Evolutionary conservation across 345 rosid genomes (phyloP).

Genomic region (Toxicodendron radicans): DNA sequence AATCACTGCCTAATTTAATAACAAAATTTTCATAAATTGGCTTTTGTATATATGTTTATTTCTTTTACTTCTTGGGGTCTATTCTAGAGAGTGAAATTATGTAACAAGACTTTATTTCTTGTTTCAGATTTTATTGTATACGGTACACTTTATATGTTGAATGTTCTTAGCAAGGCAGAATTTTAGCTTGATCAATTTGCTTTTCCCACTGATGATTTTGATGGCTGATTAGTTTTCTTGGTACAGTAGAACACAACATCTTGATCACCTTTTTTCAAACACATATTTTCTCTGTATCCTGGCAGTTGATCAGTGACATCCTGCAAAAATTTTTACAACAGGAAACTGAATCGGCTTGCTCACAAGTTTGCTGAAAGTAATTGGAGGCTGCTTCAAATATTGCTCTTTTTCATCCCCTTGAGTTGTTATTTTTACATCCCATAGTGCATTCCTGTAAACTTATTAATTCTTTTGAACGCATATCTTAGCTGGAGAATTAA

Average conservation of each 20-base stretch:
- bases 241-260: not conserved
- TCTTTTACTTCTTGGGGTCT: not conserved
- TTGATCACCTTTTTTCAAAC: not conserved
- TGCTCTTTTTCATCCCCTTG: not conserved
- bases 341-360: not conserved
- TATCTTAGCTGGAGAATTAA: not conserved
- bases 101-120: not conserved
- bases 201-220: not conserved
- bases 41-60: not conserved
- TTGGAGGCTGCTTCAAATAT: not conserved
- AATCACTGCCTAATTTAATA: not conserved
- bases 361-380: no score
- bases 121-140: not conserved
- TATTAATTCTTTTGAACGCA: no score
- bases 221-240: not conserved
- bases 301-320: no score
- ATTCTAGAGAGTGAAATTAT: not conserved
- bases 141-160: not conserved
- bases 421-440: not conserved
- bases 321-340: not conserved
- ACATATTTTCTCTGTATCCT: no score
- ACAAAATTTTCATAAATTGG: not conserved
- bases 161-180: not conserved
- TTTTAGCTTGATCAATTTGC: not conserved
- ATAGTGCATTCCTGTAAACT: no score